A percentile compares a stretch with the other conserved stretches of the same genome.
phyloP scores from a whole-genome alignment of 768 basidiomycete genomes.

The Termitomyces sp. region DNA sequence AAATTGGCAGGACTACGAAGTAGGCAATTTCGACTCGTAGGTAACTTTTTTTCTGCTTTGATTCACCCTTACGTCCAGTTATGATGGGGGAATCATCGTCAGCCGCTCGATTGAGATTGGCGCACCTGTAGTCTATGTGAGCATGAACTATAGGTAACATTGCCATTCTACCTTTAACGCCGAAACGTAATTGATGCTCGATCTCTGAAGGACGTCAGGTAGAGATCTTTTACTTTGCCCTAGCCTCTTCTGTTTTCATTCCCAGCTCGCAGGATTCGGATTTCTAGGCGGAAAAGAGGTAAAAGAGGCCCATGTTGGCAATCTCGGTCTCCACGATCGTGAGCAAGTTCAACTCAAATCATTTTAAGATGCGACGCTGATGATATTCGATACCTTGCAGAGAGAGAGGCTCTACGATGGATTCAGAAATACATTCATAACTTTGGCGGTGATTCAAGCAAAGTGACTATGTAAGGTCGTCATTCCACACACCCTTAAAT shows the following conservation, averaged over 20 bases:
- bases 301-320: constrained; percentile 45
- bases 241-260: neutral
- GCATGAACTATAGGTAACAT: constrained; percentile 42
- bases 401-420: constrained; percentile 56
- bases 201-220: neutral
- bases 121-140: constrained; percentile 44
- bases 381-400: constrained; percentile 21
- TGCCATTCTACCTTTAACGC: neutral
- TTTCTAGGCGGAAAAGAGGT: constrained; percentile 50
- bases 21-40: neutral
- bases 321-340: constrained; percentile 67
- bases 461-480: constrained; percentile 46
- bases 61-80: constrained; percentile 17
- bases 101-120: constrained; percentile 35
- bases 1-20: neutral
- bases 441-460: constrained; percentile 61
- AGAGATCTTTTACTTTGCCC: neutral
- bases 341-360: constrained; percentile 13
- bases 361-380: neutral
- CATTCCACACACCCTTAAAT: neutral
- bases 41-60: neutral
- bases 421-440: constrained; percentile 55
- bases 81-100: constrained; percentile 40
- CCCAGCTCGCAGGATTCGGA: constrained; percentile 30
- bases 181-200: neutral